A percentile compares a stretch with the other conserved stretches of the same genome.
Evolutionary conservation across 192 early-diverging fungal genomes (phyloP).

Genomic region (Coemansia sp.): DNA sequence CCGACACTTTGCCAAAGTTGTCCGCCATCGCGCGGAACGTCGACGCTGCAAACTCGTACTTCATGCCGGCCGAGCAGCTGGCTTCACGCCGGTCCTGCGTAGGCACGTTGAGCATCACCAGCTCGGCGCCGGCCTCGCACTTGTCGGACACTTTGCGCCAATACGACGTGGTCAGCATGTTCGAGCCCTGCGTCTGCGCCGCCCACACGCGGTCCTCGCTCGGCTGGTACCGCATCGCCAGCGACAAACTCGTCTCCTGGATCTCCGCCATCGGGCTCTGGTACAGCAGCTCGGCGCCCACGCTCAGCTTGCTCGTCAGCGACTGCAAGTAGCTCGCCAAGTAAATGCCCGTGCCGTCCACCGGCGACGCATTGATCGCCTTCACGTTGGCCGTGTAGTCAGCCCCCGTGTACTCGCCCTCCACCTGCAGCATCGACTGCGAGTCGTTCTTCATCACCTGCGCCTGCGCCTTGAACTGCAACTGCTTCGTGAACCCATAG

Average conservation of each 20-base stretch:
- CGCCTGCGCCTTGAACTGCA: constrained; percentile 64
- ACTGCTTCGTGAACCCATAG: constrained; percentile 75
- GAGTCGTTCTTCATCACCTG: constrained; percentile 67
- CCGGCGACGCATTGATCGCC: constrained; percentile 91
- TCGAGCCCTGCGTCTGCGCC: constrained; percentile 64
- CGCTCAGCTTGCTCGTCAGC: constrained; percentile 72
- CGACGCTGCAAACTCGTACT: constrained; percentile 91
- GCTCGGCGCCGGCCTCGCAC: constrained; percentile 90
- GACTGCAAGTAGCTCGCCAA: constrained; percentile 89
- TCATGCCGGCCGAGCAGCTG: constrained; percentile 92
- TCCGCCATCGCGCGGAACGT: constrained; percentile 93
- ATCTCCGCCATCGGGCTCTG: constrained; percentile 82
- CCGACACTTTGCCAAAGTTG: constrained; percentile 82
- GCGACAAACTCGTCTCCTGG: constrained; percentile 73
- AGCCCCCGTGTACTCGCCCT: constrained; percentile 87
- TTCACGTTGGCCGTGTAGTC: constrained; percentile 91
- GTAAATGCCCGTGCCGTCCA: constrained; percentile 89
- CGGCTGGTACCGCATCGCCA: constrained; percentile 69
- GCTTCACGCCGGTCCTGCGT: constrained; percentile 78
- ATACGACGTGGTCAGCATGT: constrained; percentile 78
- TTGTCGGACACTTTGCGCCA: constrained; percentile 90
- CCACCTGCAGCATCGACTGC: constrained; percentile 88
- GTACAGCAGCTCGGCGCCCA: constrained; percentile 84
- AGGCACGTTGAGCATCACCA: constrained; percentile 70
- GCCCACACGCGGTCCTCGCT: constrained; percentile 68